Percentiles rank a stretch among this genome's conserved stretches.
Evolutionary conservation across 2,329 filamentous ascomycete genomes (phyloP).

Genomic region (Phoma sp.): DNA sequence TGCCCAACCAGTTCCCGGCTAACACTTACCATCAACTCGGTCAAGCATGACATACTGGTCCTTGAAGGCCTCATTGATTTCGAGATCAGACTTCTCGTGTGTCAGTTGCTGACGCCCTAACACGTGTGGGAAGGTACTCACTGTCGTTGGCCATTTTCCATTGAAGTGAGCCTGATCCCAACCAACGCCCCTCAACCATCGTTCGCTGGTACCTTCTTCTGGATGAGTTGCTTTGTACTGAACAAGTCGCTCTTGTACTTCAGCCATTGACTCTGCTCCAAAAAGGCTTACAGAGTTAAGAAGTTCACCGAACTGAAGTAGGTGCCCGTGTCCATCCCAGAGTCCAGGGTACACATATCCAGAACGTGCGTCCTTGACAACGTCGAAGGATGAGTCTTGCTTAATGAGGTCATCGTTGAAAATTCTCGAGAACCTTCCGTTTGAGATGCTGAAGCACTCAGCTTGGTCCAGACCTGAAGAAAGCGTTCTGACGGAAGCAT

Average conservation of each 20-base stretch:
- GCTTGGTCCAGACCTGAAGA: constrained; percentile 43
- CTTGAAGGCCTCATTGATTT: constrained; percentile 58
- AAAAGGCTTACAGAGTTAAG: constrained; percentile 71
- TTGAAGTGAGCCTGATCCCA: constrained; percentile 74
- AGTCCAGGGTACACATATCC: constrained; percentile 70
- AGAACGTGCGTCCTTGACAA: constrained; percentile 40
- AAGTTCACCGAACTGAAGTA: constrained; percentile 71
- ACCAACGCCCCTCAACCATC: constrained; percentile 71
- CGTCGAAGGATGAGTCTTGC: constrained; percentile 34
- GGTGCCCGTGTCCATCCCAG: constrained; percentile 74
- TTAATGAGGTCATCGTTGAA: constrained; percentile 40
- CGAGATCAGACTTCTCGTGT: constrained; percentile 61
- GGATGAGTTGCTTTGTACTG: constrained; percentile 60
- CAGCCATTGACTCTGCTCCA: constrained; percentile 61
- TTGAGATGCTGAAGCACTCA: constrained; percentile 63
- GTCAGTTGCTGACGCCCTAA: neutral
- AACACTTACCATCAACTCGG: constrained; percentile 61
- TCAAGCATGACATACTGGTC: constrained; percentile 72
- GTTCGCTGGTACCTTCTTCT: constrained; percentile 58
- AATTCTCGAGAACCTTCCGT: constrained; percentile 60
- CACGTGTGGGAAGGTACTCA: neutral
- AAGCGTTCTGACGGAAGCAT: constrained; percentile 55
- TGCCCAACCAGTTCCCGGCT: neutral
- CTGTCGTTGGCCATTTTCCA: constrained; percentile 63
- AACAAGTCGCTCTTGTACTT: constrained; percentile 61